Base-by-base conservation (phyloP, 1,284 basidiomycete species). In the Sanguinoderma infundibulare region DNA sequence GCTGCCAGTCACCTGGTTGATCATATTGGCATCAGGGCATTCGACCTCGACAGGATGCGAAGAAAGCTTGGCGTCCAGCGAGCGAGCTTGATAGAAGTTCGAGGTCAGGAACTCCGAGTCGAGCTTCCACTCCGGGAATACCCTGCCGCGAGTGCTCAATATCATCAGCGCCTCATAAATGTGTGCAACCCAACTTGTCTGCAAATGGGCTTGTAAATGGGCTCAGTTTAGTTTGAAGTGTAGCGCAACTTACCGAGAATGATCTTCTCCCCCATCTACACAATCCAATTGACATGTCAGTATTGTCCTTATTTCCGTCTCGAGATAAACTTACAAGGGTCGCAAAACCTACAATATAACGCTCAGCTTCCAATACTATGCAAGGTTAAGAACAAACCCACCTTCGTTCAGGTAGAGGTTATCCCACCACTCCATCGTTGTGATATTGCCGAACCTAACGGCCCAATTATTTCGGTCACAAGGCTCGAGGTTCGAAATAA, bases 11-110 rank as follows among this genome's bases (percentile, higher is more conserved):
- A 85, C 87, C 80, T 95, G 91, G 73, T 91, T 91, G 69, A 96
- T 92, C 73, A 92, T 86, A 71, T 92, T 90, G 14, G 93, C 91
- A 73, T 96, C 92, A 0, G 93, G 92, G 71, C 92, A 95, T 9
- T 91, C 90, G 22, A 98, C 94, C 77, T 99, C 95, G 71, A 99
- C 95, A 1, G 96, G 93, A 76, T 99, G 97, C 34, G 94, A 96
- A 15, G 95, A 97, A 15, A 92, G 81, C 75, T 96, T 95, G 10
- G 93, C 87, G 72, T 99, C 97, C 58, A 98, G 84, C 38, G 81
- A 79, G 35, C 98, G 83, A 14, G 96, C 95, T 32, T 78, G 74
- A 79, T 51, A 98, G 83, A 28, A 96, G 94, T 42, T 77, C 72
- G 62, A 82, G 81, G 38, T 90, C 64, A 92, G 87, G 72, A 92